Evolutionary conservation across 2,329 filamentous ascomycete species (phyloP), one percentile per base, ranked within the genome.

Genomic region (Phialophora expanda): DNA sequence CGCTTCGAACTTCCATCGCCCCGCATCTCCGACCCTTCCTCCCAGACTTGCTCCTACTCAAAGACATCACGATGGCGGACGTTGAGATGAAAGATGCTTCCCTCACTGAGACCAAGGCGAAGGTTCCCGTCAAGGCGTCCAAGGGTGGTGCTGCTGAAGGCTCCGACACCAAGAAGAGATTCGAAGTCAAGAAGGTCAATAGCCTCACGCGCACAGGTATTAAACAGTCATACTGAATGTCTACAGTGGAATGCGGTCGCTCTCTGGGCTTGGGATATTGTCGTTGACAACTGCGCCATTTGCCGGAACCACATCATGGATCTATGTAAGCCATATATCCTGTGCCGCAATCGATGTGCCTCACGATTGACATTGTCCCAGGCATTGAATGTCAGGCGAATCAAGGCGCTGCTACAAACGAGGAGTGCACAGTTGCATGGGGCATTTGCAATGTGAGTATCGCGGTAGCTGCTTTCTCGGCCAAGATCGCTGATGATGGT

Each of bases 241-340:
- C 30, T 69, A 51, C 75, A 97, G 94, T 99, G 95, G 95, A 98
- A 98, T 75, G 95, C 95, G 0, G 95, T 99, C 59, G 93, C 95
- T 48, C 85, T 99, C 1, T 99, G 95, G 95, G 95, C 95, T 0
- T 99, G 95, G 95, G 95, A 99, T 77, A 99, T 99, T 66, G 93
- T 98, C 34, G 95, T 99, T 68, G 95, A 99, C 81, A 99, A 99
- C 85, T 99, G 95, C 78, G 95, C 95, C 74, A 99, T 99, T 77
- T 99, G 95, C 84, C 87, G 95, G 77, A 99, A 99, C 78, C 95
- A 99, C 79, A 99, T 99, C 80, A 99, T 99, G 95, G 95, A 99
- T 79, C 85, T 99, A 30, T 99, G 95, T 93, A 83, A 73, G 88
- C 79, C 41, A 34, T 17, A 20, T 50, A 17, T 32, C 59, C 59